Percentiles rank a stretch among this genome's conserved stretches.
Evolutionary conservation across 2,329 filamentous ascomycete species (phyloP).

Genomic region (Aspergillus pseudotamarii): DNA sequence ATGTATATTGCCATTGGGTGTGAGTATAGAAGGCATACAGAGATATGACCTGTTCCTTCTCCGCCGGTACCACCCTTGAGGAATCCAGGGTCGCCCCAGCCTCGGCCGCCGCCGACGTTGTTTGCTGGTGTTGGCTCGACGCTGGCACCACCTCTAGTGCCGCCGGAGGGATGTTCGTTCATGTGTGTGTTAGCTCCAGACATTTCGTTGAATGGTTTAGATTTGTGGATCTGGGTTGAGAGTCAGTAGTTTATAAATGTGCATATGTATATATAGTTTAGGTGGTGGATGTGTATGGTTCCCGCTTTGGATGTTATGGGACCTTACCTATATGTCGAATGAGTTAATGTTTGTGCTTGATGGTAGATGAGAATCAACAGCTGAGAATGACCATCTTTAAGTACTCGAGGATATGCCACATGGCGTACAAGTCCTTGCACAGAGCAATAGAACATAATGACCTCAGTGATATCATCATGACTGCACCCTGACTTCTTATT

Average conservation of each 20-base stretch:
- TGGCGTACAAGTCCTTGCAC: not conserved
- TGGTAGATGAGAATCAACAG: not conserved
- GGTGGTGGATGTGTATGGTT: not conserved
- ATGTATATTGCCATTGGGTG: no score
- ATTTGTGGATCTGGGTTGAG: not conserved
- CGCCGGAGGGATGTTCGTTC: constrained; percentile 17
- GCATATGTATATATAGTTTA: not conserved
- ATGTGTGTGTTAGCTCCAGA: not conserved
- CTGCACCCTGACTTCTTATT: not conserved
- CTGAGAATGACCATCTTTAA: not conserved
- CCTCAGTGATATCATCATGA: constrained; percentile 2
- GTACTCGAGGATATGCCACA: not conserved
- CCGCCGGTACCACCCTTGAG: constrained; percentile 20
- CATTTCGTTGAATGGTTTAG: not conserved
- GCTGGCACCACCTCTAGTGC: constrained; percentile 29
- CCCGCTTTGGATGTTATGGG: not conserved
- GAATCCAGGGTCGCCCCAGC: constrained; percentile 27
- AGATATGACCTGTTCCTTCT: constrained; percentile 28
- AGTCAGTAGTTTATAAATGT: not conserved
- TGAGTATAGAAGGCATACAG: constrained; percentile 20
- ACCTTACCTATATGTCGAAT: not conserved
- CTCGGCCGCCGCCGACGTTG: constrained; percentile 25
- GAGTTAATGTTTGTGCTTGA: not conserved
- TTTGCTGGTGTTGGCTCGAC: constrained; percentile 34
- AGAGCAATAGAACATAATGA: not conserved